Base-by-base conservation (phyloP, 345 rosid genomes). In the Abelmoschus esculentus region DNA sequence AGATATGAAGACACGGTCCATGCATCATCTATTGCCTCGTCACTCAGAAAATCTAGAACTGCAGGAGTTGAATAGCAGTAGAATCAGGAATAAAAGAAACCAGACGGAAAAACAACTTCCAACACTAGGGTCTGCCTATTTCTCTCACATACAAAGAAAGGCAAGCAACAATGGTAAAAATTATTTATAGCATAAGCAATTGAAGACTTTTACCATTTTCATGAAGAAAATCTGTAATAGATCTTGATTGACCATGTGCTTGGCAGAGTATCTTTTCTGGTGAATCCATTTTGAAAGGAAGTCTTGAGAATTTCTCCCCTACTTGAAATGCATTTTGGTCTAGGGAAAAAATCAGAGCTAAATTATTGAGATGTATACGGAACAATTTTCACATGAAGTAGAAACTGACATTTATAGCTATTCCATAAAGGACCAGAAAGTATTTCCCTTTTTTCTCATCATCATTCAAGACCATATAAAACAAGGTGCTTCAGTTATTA, bases 191-290 rank as follows among this genome's bases (percentile, higher is more conserved):
- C 59, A 34, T 10, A 59, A 46, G 31, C 19, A 67, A 3, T 49
- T 34, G 32, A 40, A 68, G 63, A 55, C 54, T 34, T 71, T 34
- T 71, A 91, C 97, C 92, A 77, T 95, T 95, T 81, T 95, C 99
- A 80, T 88, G 97, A 46, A 91, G 82, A 78, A 95, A 95, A 76
- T 95, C 99, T 57, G 87, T 80, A 70, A 91, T 73, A 40, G 88
- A 81, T 73, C 90, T 80, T 59, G 99, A 95, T 75, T 87, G 99
- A 55, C 93, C 99, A 70, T 91, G 96, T 75, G 96, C 88, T 83
- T 91, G 97, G 70, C 83, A 80, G 55, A 95, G 97, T 66, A 91
- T 86, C 83, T 84, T 95, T 80, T 95, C 97, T 38, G 99, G 99
- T 53, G 85, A 72, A 74, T 88, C 99, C 99, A 95, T 91, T 81